Percentiles rank a stretch among this genome's conserved stretches.
Evolutionary conservation across 1,284 basidiomycete genomes (phyloP).

Genomic region (Fomitopsis betulina): DNA sequence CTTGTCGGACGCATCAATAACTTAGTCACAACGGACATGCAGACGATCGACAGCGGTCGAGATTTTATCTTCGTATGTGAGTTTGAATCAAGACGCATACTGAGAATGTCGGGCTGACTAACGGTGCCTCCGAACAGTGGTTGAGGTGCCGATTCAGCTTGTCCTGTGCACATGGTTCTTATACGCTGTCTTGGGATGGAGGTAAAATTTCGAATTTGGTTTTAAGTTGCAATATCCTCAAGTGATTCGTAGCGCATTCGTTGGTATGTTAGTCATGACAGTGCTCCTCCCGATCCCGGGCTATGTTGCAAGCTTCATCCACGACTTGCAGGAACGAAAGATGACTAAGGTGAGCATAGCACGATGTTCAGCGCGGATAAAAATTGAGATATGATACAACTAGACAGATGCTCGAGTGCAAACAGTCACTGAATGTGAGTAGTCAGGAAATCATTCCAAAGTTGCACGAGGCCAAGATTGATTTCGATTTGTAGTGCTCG

Average conservation of each 20-base stretch:
- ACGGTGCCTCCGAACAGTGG: conserved; percentile 14
- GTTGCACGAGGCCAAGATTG: neutral
- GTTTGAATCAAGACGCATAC: neutral
- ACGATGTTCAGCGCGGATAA: neutral
- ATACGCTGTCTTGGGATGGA: conserved; percentile 39
- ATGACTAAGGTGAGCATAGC: conserved; percentile 24
- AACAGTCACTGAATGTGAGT: conserved; percentile 16
- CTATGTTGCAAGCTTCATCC: conserved; percentile 26
- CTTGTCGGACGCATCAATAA: conserved; percentile 48
- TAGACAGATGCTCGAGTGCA: conserved; percentile 43
- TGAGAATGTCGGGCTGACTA: neutral
- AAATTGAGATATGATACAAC: neutral
- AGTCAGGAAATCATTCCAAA: neutral
- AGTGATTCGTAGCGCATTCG: conserved; percentile 30
- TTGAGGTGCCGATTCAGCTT: conserved; percentile 31
- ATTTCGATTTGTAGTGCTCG: neutral
- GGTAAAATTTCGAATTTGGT: conserved; percentile 36
- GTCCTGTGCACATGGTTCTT: conserved; percentile 31
- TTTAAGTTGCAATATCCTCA: neutral
- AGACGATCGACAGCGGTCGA: conserved; percentile 29
- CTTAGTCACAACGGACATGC: conserved; percentile 30
- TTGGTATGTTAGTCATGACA: conserved; percentile 48
- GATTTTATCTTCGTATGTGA: conserved; percentile 28
- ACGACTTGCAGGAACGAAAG: conserved; percentile 24
- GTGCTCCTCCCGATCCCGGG: conserved; percentile 48